phyloP scores from a whole-genome alignment of 1,139 yeast genomes.

The Protomyces arabidopsidicola region DNA sequence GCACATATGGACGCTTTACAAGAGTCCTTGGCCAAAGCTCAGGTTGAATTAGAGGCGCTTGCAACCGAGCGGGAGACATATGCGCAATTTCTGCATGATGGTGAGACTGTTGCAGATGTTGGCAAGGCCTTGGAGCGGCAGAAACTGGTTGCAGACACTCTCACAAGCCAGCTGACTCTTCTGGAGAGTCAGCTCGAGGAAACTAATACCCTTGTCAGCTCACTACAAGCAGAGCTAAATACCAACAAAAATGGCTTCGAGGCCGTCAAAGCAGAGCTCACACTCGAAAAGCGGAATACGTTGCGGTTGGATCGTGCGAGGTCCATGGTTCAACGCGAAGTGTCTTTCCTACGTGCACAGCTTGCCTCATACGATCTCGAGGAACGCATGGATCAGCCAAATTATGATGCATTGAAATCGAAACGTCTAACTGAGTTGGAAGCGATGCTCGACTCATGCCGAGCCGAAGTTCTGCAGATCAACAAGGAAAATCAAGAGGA shows the following conservation, averaged over 20 bases:
- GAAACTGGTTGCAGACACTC: conserved; percentile 37
- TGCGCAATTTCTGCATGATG: conserved; percentile 37
- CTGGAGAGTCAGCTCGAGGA: conserved; percentile 35
- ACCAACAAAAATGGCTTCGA: not conserved
- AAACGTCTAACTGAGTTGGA: conserved; percentile 47
- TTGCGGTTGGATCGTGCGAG: conserved; percentile 52
- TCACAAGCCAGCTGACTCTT: conserved; percentile 39
- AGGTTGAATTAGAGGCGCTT: conserved; percentile 51
- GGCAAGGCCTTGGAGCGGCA: conserved; percentile 40
- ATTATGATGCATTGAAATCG: conserved; percentile 34
- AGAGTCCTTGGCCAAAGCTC: conserved; percentile 49
- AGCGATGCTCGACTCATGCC: conserved; percentile 54
- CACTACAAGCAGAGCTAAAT: conserved; percentile 38
- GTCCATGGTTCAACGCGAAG: conserved; percentile 56
- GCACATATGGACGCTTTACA: conserved; percentile 46
- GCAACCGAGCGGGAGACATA: conserved; percentile 46
- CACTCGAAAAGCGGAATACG: not conserved
- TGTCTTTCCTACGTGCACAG: conserved; percentile 54
- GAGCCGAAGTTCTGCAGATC: conserved; percentile 49
- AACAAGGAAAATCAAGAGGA: conserved; percentile 40
- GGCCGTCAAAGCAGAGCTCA: not conserved
- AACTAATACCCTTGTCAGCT: conserved; percentile 34
- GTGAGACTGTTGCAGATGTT: conserved; percentile 36
- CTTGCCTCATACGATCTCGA: conserved; percentile 42
- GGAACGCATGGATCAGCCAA: conserved; percentile 35